phyloP scores from a whole-genome alignment of 768 basidiomycete species.

The Kwoniella botswanensis region DNA sequence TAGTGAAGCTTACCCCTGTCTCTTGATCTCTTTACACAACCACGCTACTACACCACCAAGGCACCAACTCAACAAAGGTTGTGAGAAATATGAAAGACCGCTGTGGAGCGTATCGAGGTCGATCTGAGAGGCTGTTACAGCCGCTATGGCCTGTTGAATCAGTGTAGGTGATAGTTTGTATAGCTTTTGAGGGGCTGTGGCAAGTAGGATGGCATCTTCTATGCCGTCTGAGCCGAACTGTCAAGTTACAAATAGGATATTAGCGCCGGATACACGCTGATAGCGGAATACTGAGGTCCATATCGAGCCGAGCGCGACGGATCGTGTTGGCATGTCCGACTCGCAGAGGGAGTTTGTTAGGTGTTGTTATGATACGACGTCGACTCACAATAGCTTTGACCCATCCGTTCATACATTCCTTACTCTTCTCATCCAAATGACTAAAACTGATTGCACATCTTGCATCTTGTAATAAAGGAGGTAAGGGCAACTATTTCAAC shows the following conservation, averaged over 20 bases:
- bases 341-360: not conserved
- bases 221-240: slow-evolving; percentile 59
- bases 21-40: slow-evolving; percentile 54
- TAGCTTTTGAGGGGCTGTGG: slow-evolving; percentile 56
- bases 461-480: slow-evolving; percentile 34
- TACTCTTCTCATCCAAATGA: slow-evolving; percentile 32
- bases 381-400: slow-evolving; percentile 52
- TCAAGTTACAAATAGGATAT: not conserved
- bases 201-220: slow-evolving; percentile 52
- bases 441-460: slow-evolving; percentile 26
- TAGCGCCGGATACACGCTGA: no score
- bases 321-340: no score
- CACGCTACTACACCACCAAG: slow-evolving; percentile 57
- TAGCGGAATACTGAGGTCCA: no score
- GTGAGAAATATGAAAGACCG: slow-evolving; percentile 60
- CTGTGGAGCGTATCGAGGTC: slow-evolving; percentile 57
- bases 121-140: slow-evolving; percentile 53
- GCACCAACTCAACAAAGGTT: slow-evolving; percentile 60
- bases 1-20: slow-evolving; percentile 51
- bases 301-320: not conserved
- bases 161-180: slow-evolving; percentile 56
- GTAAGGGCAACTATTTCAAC: slow-evolving; percentile 29
- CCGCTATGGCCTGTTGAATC: slow-evolving; percentile 58
- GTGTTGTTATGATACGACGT: not conserved
- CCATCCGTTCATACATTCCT: slow-evolving; percentile 50